These are phyloP conservation scores for Salix exigua DNA, from an alignment of 345 rosid species.

Conservation along the genomic window DNA sequence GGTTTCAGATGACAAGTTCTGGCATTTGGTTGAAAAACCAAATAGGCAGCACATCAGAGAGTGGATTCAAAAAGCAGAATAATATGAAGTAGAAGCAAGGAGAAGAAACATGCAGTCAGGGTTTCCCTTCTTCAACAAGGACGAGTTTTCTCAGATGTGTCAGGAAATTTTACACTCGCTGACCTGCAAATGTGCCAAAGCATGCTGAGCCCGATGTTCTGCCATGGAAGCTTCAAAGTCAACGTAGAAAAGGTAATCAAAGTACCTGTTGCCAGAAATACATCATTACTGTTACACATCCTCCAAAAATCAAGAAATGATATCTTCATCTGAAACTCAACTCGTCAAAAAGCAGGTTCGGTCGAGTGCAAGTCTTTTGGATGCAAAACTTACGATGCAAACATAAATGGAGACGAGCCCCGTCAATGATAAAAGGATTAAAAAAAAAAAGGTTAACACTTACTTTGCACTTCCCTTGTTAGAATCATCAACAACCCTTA, in stretches of 20 bases:
- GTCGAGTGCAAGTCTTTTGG: background rate
- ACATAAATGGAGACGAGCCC: background rate
- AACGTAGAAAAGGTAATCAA: slow-evolving; percentile 82
- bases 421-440: no score
- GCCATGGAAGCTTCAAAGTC: slow-evolving; percentile 99
- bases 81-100: background rate
- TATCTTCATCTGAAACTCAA: background rate
- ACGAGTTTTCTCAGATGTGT: no score
- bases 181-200: slow-evolving; percentile 83
- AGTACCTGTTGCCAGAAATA: slow-evolving; percentile 54
- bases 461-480: slow-evolving; percentile 78
- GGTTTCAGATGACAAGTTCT: background rate
- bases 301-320: background rate
- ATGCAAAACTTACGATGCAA: background rate
- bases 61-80: background rate
- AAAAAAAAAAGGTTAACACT: slow-evolving; percentile 16
- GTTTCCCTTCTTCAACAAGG: background rate
- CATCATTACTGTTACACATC: background rate
- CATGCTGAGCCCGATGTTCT: slow-evolving; percentile 70
- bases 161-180: slow-evolving; percentile 3
- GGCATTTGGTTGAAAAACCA: background rate
- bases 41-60: background rate
- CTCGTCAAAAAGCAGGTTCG: background rate
- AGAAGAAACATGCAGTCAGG: background rate
- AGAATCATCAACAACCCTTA: slow-evolving; percentile 77